phyloP scores from a whole-genome alignment of 2,329 filamentous ascomycete genomes.

The Pseudofabraea citricarpa region DNA sequence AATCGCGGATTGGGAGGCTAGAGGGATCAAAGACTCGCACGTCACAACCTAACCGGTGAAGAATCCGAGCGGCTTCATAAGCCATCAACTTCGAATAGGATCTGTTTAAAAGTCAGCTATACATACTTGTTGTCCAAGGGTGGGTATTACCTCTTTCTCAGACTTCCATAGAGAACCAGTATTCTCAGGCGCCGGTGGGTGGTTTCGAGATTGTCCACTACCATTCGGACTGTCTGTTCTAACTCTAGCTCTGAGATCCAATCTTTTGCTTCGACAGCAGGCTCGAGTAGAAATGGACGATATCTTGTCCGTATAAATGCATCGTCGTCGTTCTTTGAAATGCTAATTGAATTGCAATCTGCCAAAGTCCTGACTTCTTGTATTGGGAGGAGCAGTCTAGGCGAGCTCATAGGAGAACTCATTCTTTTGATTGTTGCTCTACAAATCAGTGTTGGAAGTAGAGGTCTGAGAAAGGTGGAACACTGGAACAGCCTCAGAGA shows the following conservation, averaged over 20 bases:
- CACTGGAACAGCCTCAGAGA: too few species aligned
- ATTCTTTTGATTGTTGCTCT: conserved; percentile 2
- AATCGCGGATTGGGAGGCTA: conserved; percentile 59
- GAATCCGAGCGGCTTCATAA: conserved; percentile 53
- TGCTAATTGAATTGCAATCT: conserved; percentile 31
- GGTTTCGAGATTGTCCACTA: conserved; percentile 37
- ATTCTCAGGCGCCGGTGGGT: conserved; percentile 41
- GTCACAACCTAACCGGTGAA: conserved; percentile 61
- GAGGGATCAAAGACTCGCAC: conserved; percentile 57
- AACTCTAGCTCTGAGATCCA: conserved; percentile 56
- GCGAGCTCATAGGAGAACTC: too few species aligned
- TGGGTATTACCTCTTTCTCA: conserved; percentile 43
- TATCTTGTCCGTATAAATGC: conserved; percentile 40
- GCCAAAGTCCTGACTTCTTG: conserved; percentile 3
- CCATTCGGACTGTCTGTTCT: conserved; percentile 45
- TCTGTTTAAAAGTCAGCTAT: conserved; percentile 20
- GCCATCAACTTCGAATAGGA: conserved; percentile 59
- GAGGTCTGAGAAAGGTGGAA: too few species aligned
- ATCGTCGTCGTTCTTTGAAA: conserved; percentile 42
- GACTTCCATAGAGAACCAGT: conserved; percentile 56
- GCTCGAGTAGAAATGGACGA: conserved; percentile 49
- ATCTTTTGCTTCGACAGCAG: conserved; percentile 35
- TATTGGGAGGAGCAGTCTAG: neutral
- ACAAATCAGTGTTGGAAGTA: neutral
- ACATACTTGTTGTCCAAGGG: neutral